Evolutionary conservation across 2,329 filamentous ascomycete species (phyloP).

Genomic region (Colletotrichum coccodes): DNA sequence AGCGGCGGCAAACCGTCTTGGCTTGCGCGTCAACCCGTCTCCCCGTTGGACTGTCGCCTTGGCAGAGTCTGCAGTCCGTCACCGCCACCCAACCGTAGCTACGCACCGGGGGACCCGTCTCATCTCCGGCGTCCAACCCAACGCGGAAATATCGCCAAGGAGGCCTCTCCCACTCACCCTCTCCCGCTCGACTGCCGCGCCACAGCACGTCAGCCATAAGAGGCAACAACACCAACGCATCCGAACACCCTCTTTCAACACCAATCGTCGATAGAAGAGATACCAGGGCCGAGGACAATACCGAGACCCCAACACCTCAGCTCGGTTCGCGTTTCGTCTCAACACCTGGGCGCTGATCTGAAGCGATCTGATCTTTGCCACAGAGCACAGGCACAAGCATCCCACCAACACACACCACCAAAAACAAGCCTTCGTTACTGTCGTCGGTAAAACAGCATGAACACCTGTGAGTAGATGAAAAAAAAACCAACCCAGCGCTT

Average conservation of each 20-base stretch:
- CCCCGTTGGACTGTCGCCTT: neutral
- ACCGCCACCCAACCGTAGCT: neutral
- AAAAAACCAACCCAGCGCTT: neutral
- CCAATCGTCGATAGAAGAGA: neutral
- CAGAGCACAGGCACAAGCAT: conserved; percentile 19
- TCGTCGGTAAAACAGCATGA: conserved; percentile 21
- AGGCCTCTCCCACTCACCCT: conserved; percentile 12
- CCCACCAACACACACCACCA: neutral
- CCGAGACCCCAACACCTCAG: conserved; percentile 11
- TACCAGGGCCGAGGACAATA: neutral
- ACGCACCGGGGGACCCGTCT: conserved; percentile 3
- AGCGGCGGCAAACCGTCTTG: neutral
- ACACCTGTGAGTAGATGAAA: conserved; percentile 20
- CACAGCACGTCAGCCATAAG: conserved; percentile 2
- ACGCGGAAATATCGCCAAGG: conserved; percentile 5
- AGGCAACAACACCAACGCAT: neutral
- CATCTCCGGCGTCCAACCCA: conserved; percentile 2
- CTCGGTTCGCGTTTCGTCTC: conserved; percentile 34
- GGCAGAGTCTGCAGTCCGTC: neutral
- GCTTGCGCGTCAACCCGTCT: conserved; percentile 14
- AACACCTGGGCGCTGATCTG: conserved; percentile 21
- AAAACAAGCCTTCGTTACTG: neutral
- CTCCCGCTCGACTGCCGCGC: neutral
- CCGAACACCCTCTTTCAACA: neutral
- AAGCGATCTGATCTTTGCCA: conserved; percentile 30